Base-by-base conservation (phyloP, 345 rosid genomes). In the Eucalyptus regnans region DNA sequence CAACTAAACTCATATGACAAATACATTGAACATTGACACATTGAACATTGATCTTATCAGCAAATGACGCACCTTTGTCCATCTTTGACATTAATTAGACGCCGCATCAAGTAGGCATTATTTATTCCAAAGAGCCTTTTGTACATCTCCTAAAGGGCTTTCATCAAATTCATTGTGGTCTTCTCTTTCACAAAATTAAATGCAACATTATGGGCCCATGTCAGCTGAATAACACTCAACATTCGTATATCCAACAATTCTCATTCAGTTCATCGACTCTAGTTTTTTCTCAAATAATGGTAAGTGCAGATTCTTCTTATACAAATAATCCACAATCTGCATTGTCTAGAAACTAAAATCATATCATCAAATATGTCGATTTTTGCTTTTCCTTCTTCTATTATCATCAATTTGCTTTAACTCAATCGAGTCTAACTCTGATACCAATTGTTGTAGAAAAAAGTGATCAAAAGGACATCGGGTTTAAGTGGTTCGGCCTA, bases 131-230 rank as follows among this genome's bases (percentile, higher is more conserved):
- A 60, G 14, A 13, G 68, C 31, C 0, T 60, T 8, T 27, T 8
- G 0, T 60, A 12, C 68, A 60, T 60, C 15, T 27, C 1, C 16
- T 2, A 60, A 6, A 12, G 31, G 68, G 31, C 68, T 60, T 60
- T 27, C 4, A 60, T 60, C 68, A 60, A 60, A 60, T 6, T 12
- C 68, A 12, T 3, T 1, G 0, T 3, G 31, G 1, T 60, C 7
- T 60, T 60, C 68, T 60, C 31, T 27, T 60, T 60, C 15, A 60
- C 7, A 12, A 27, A 0, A 27, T 27, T 27, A 60, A 27, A 27
- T 0, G 16, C 31, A 6, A 60, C 31, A 12, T 60, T 60, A 60
- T 0, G 31, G 0, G 31, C 8, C 2, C 14, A 27, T 29, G 31
- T 25, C 0, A 52, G 8, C 15, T 4, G 1, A 60, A 27, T 60